Evolutionary conservation across 805 yeast genomes (phyloP), one percentile per base, ranked within the genome.

Genomic region (Lachancea mirantina): DNA sequence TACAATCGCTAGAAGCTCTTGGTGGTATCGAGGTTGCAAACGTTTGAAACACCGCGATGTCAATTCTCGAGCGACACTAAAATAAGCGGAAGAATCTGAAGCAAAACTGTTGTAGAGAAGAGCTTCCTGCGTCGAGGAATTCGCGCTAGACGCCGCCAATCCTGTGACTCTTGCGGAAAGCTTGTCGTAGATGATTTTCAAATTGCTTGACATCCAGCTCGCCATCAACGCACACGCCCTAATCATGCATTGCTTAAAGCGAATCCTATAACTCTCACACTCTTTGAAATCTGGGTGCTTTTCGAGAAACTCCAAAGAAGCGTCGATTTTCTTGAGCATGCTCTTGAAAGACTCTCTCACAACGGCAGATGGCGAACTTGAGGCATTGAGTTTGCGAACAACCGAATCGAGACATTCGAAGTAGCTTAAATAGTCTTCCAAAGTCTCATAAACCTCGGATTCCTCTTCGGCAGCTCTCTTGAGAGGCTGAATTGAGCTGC

Each of bases 211-310:
- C 34, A 83, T 57, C 50, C 78, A 84, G 47, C 78, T 83, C 41
- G 79, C 70, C 10, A 85, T 72, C 38, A 89, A 62, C 0, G 92
- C 76, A 28, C 85, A 65, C 1, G 94, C 78, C 38, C 95, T 69
- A 1, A 88, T 76, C 69, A 85, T 67, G 48, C 95, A 84, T 46
- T 84, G 94, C 40, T 82, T 74, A 59, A 84, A 84, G 38, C 88
- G 70, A 41, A 76, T 73, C 29, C 68, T 70, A 52, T 83, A 85
- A 2, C 74, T 50, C 17, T 77, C 89, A 8, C 73, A 63, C 34
- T 87, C 95, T 49, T 73, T 76, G 48, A 81, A 80, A 36, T 76
- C 76, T 5, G 64, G 56, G 33, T 77, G 71, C 3, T 61, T 57
- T 6, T 67, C 63, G 4, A 78, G 65, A 51, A 84, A 88, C 2